A percentile compares a stretch with the other conserved stretches of the same genome.
Evolutionary conservation across 2,329 filamentous ascomycete genomes (phyloP).

Genomic region (Paraphoma sp.): DNA sequence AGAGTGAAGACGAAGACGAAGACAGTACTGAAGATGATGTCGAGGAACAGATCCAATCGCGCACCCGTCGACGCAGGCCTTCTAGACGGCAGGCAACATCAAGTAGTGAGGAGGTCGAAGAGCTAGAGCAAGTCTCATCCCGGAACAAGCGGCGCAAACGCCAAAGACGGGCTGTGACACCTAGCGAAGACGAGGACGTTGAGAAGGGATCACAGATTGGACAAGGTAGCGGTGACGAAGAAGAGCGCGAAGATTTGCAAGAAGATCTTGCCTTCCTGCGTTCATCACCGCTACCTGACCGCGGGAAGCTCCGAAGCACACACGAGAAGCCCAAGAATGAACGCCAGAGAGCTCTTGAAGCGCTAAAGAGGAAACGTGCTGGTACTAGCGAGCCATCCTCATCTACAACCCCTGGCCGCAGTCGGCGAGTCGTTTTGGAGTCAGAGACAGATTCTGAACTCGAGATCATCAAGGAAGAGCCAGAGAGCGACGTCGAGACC

Average conservation of each 20-base stretch:
- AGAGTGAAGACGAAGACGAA: not conserved
- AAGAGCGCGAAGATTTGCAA: conserved; percentile 34
- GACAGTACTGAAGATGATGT: conserved; percentile 4
- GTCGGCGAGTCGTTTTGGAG: conserved; percentile 27
- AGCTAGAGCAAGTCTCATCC: conserved; percentile 5
- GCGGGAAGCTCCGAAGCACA: conserved; percentile 31
- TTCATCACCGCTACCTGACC: conserved; percentile 40
- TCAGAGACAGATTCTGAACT: conserved; percentile 35
- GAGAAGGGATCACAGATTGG: not conserved
- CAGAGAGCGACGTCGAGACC: conserved; percentile 23
- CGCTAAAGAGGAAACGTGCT: conserved; percentile 51
- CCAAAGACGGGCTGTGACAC: conserved; percentile 2
- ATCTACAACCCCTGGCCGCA: conserved; percentile 30
- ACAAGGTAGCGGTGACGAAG: not conserved
- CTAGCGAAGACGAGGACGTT: conserved; percentile 4
- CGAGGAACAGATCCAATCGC: conserved; percentile 8
- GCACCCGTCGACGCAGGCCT: conserved; percentile 7
- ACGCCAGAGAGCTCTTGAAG: conserved; percentile 52
- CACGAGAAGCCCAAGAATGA: conserved; percentile 40
- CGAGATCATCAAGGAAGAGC: conserved; percentile 43
- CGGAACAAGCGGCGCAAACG: conserved; percentile 12
- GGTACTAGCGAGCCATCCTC: conserved; percentile 36
- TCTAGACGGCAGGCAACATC: not conserved
- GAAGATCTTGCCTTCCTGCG: conserved; percentile 55
- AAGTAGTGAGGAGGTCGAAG: conserved; percentile 3